Percentiles rank a stretch among this genome's conserved stretches.
Conservation (phyloP, 1,284 basidiomycete species). For the Xerocomus amazonicus region DNA sequence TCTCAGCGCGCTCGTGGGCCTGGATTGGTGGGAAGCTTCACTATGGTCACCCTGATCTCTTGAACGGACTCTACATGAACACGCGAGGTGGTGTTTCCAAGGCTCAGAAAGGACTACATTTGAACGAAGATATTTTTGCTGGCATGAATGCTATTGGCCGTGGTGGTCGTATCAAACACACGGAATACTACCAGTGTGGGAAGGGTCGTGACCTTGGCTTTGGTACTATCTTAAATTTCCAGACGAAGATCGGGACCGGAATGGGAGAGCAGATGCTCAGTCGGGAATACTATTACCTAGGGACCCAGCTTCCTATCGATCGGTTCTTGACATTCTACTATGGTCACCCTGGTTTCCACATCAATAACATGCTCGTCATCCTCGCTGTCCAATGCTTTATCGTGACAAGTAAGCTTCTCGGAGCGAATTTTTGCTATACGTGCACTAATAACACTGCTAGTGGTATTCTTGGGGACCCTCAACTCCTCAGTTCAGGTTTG, state of each 20-base stretch:
- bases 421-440: background rate
- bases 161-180: conserved; percentile 97
- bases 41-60: conserved; percentile 98
- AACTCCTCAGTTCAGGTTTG: conserved; percentile 80
- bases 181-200: conserved; percentile 98
- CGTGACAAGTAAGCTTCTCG: conserved; percentile 61
- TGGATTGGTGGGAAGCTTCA: conserved; percentile 99
- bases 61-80: conserved; percentile 97
- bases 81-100: conserved; percentile 98
- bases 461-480: conserved; percentile 90
- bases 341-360: conserved; percentile 99
- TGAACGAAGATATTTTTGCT: conserved; percentile 99
- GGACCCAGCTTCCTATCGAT: conserved; percentile 97
- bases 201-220: conserved; percentile 99
- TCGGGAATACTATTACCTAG: conserved; percentile 98
- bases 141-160: conserved; percentile 99
- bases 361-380: conserved; percentile 99
- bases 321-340: conserved; percentile 99
- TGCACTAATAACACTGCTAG: conserved; percentile 35
- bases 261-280: conserved; percentile 99
- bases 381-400: conserved; percentile 92
- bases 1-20: conserved; percentile 90
- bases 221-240: conserved; percentile 98
- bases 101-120: conserved; percentile 96
- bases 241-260: conserved; percentile 99